Percentiles rank a stretch among this genome's conserved stretches.
These are phyloP conservation scores for Fagopyrum esculentum DNA, from an alignment of 148 eudicot species.

Conservation along the genomic window DNA sequence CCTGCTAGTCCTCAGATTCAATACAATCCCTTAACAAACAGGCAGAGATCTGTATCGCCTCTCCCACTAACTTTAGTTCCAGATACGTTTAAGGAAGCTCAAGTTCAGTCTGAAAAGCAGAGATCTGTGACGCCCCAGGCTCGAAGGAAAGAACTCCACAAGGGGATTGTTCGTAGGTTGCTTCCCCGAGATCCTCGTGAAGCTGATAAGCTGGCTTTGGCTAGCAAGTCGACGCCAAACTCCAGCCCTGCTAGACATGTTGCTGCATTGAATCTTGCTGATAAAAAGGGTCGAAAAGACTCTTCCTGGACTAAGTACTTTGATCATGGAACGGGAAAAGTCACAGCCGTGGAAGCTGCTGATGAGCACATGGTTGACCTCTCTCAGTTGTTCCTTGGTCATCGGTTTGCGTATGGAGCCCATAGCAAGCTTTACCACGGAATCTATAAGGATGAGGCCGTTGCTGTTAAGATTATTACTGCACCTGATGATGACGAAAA, in stretches of 20 bases:
- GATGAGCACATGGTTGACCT: conserved; percentile 49
- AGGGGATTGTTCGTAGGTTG: conserved; percentile 27
- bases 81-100: conserved; percentile 76
- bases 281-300: conserved; percentile 40
- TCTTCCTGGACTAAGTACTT: conserved; percentile 49
- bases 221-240: conserved; percentile 22
- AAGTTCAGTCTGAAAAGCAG: conserved; percentile 43
- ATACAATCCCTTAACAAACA: conserved; percentile 37
- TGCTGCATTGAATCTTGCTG: conserved; percentile 35
- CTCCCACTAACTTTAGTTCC: conserved; percentile 41
- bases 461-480: conserved; percentile 63
- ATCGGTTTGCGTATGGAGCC: conserved; percentile 62
- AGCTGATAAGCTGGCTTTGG: conserved; percentile 6
- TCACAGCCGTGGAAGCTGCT: conserved; percentile 35
- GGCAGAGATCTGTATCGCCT: conserved; percentile 68
- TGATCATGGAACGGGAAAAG: conserved; percentile 44
- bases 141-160: conserved; percentile 44
- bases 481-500: conserved; percentile 58
- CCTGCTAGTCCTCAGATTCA: conserved; percentile 28
- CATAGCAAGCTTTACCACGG: conserved; percentile 70
- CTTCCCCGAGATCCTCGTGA: conserved; percentile 28
- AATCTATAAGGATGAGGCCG: conserved; percentile 46
- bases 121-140: conserved; percentile 73
- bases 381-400: conserved; percentile 53
- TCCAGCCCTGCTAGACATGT: conserved; percentile 49